A percentile compares a stretch with the other conserved stretches of the same genome.
phyloP scores from a whole-genome alignment of 1,139 yeast genomes.

The Sugiyamaella novakii region DNA sequence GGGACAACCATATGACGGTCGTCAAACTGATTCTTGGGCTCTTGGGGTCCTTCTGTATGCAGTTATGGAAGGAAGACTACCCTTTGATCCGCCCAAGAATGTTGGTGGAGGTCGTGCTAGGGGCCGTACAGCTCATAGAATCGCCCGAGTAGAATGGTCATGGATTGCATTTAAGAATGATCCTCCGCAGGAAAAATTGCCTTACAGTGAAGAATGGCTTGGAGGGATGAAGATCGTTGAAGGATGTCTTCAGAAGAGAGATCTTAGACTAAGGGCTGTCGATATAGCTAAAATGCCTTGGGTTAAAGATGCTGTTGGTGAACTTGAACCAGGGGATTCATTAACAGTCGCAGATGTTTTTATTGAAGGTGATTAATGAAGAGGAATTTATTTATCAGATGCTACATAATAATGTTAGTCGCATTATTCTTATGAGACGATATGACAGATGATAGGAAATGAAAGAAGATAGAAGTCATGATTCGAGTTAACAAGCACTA shows the following conservation, averaged over 20 bases:
- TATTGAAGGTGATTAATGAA: slow-evolving; percentile 3
- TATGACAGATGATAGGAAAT: too few species aligned
- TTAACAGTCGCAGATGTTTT: slow-evolving; percentile 14
- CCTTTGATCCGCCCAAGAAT: slow-evolving; percentile 64
- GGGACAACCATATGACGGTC: slow-evolving; percentile 90
- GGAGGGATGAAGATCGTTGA: slow-evolving; percentile 58
- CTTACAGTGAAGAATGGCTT: slow-evolving; percentile 42
- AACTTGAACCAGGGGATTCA: slow-evolving; percentile 1
- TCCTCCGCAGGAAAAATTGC: slow-evolving; percentile 19
- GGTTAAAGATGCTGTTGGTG: slow-evolving; percentile 32
- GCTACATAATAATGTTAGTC: too few species aligned
- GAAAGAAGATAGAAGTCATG: too few species aligned
- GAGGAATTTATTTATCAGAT: too few species aligned
- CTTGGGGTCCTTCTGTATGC: slow-evolving; percentile 87
- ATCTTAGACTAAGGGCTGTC: slow-evolving; percentile 49
- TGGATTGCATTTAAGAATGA: slow-evolving; percentile 56
- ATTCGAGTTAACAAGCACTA: too few species aligned
- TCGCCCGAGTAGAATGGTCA: slow-evolving; percentile 90
- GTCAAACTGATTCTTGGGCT: slow-evolving; percentile 91
- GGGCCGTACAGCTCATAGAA: slow-evolving; percentile 78
- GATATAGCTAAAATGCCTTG: slow-evolving; percentile 46
- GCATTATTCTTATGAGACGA: too few species aligned
- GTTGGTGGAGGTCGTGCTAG: slow-evolving; percentile 49
- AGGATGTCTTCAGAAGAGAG: slow-evolving; percentile 55
- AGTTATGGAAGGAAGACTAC: slow-evolving; percentile 78